Conservation (phyloP, 495 filamentous ascomycete genomes). For the Aspergillus bridgeri region DNA sequence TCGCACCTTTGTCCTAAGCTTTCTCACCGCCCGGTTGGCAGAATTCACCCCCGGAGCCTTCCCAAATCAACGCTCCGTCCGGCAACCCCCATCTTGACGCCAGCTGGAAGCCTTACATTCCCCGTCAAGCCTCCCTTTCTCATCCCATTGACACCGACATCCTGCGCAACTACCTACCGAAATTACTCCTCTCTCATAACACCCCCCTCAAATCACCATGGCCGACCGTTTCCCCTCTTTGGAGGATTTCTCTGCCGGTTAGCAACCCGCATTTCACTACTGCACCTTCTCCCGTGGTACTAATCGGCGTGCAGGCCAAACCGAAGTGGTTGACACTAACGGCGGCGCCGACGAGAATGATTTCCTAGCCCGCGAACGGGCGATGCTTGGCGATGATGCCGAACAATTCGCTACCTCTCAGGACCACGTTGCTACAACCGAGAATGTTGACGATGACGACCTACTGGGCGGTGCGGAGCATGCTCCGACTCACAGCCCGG, state of each 20-base stretch:
- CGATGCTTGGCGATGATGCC: constrained; percentile 86
- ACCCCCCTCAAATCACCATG: constrained; percentile 48
- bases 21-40: constrained; percentile 35
- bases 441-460: constrained; percentile 60
- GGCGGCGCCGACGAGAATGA: constrained; percentile 56
- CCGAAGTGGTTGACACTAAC: constrained; percentile 47
- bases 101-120: constrained; percentile 25
- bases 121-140: constrained; percentile 11
- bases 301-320: constrained; percentile 54
- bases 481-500: constrained; percentile 27
- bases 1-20: constrained; percentile 11
- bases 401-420: constrained; percentile 79
- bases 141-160: constrained; percentile 1
- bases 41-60: constrained; percentile 23
- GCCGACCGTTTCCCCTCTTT: constrained; percentile 94
- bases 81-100: constrained; percentile 18
- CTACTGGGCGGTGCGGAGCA: constrained; percentile 64
- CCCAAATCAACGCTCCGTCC: constrained; percentile 17
- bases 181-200: not conserved
- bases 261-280: constrained; percentile 31
- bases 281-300: constrained; percentile 6
- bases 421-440: constrained; percentile 57
- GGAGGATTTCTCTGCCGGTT: constrained; percentile 92
- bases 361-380: constrained; percentile 87
- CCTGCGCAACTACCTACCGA: not conserved